These are phyloP conservation scores for Apophysomyces sp. DNA, from an alignment of 371 early-diverging fungal species.

Conservation along the genomic window DNA sequence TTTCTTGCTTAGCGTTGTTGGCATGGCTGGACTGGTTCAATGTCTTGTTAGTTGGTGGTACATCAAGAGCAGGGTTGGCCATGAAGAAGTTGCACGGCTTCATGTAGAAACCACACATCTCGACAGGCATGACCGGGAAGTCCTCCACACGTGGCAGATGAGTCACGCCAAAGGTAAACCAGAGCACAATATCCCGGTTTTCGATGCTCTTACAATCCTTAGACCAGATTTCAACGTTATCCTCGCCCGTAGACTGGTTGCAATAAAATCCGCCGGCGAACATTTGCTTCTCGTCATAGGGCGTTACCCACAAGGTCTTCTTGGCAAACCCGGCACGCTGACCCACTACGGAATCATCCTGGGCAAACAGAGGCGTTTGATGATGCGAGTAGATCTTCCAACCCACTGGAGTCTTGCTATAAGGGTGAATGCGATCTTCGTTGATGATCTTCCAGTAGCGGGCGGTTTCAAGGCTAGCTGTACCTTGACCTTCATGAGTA, in stretches of 20 bases:
- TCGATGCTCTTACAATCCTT: constrained; percentile 28
- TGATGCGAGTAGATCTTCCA: constrained; percentile 43
- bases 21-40: constrained; percentile 42
- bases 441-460: constrained; percentile 55
- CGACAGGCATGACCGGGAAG: constrained; percentile 57
- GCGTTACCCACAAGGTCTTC: constrained; percentile 54
- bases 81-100: constrained; percentile 53
- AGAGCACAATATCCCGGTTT: constrained; percentile 48
- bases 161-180: constrained; percentile 55
- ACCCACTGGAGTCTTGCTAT: constrained; percentile 42
- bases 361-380: constrained; percentile 38
- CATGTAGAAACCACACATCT: constrained; percentile 48
- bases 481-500: constrained; percentile 36
- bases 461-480: constrained; percentile 28
- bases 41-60: constrained; percentile 45
- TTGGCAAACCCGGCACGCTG: constrained; percentile 52
- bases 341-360: constrained; percentile 44
- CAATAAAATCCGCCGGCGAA: constrained; percentile 58
- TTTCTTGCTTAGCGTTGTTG: constrained; percentile 15
- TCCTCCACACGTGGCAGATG: constrained; percentile 56
- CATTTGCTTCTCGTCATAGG: constrained; percentile 49
- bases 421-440: constrained; percentile 41
- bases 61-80: constrained; percentile 48
- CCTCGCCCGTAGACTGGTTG: constrained; percentile 43
- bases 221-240: constrained; percentile 37